A percentile compares a stretch with the other conserved stretches of the same genome.
Evolutionary conservation across 176 grass and related monocot genomes (phyloP).

Genomic region (Thinopyrum elongatum): DNA sequence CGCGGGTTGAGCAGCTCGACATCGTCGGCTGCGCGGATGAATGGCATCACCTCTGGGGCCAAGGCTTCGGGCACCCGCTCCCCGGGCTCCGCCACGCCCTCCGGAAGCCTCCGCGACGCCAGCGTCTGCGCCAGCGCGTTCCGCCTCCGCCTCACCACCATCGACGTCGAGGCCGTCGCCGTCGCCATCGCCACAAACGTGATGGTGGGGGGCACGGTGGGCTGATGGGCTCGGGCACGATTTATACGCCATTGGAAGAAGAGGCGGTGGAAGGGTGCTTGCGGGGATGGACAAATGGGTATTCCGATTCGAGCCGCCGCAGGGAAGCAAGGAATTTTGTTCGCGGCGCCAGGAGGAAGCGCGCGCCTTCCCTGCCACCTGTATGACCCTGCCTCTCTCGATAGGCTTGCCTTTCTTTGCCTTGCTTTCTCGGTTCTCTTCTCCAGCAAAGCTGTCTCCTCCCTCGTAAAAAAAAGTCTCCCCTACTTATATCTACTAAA

Average conservation of each 20-base stretch:
- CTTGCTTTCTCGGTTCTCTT: too few species aligned
- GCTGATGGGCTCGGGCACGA: not conserved
- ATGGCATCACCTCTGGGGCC: constrained; percentile 49
- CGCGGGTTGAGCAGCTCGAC: constrained; percentile 38
- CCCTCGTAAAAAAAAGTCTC: too few species aligned
- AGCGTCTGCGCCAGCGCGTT: constrained; percentile 34
- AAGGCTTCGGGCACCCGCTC: constrained; percentile 41
- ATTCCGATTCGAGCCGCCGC: constrained; percentile 28
- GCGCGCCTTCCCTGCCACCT: not conserved
- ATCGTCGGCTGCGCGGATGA: constrained; percentile 52
- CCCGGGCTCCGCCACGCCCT: constrained; percentile 23
- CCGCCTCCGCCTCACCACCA: constrained; percentile 20
- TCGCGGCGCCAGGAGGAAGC: not conserved
- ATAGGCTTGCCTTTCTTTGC: too few species aligned
- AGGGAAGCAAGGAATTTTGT: constrained; percentile 43
- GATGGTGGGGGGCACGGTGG: not conserved
- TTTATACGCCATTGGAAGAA: constrained; percentile 38
- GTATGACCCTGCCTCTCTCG: too few species aligned
- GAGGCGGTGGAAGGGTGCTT: constrained; percentile 2
- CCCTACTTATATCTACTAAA: too few species aligned
- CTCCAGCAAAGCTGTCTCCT: too few species aligned
- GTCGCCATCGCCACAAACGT: not conserved
- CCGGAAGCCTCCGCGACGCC: constrained; percentile 42
- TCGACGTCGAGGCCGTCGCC: constrained; percentile 16
- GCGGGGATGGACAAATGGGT: constrained; percentile 22